These are phyloP conservation scores for Rhizopogon roseolus DNA, from an alignment of 768 basidiomycete genomes.

Conservation along the genomic window DNA sequence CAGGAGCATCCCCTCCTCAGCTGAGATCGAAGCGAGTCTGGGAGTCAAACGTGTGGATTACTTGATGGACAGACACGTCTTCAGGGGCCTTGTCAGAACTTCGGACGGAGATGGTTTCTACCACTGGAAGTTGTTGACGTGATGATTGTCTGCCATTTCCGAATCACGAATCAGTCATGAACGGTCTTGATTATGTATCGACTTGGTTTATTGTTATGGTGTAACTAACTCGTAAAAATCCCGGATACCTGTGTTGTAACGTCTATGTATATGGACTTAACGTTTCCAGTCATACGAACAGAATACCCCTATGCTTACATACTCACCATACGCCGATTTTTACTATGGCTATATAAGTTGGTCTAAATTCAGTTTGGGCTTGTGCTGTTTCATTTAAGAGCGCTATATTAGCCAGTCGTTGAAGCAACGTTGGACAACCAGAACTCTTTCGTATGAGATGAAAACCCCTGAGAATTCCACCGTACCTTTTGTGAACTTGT, in stretches of 20 bases:
- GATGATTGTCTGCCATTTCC: not conserved
- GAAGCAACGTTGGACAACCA: too few species aligned
- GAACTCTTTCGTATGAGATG: too few species aligned
- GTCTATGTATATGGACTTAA: too few species aligned
- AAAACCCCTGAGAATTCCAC: too few species aligned
- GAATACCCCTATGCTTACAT: too few species aligned
- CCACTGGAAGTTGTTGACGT: constrained; percentile 25
- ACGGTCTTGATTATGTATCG: not conserved
- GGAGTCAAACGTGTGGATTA: constrained; percentile 40
- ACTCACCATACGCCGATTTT: too few species aligned
- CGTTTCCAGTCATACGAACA: too few species aligned
- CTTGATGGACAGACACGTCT: constrained; percentile 27
- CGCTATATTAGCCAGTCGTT: too few species aligned
- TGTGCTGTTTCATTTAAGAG: too few species aligned
- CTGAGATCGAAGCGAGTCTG: constrained; percentile 27
- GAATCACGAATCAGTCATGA: not conserved
- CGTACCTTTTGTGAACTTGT: too few species aligned
- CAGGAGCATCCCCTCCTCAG: constrained; percentile 22
- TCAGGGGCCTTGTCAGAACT: constrained; percentile 31
- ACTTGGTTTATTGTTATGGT: not conserved
- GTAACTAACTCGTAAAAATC: not conserved
- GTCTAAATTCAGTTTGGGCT: too few species aligned
- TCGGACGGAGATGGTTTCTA: constrained; percentile 24
- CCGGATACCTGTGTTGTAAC: not conserved
- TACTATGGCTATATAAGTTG: too few species aligned